A percentile compares a stretch with the other conserved stretches of the same genome.
phyloP scores from a whole-genome alignment of 176 grass and related monocot genomes.

The Aegilops speltoides region DNA sequence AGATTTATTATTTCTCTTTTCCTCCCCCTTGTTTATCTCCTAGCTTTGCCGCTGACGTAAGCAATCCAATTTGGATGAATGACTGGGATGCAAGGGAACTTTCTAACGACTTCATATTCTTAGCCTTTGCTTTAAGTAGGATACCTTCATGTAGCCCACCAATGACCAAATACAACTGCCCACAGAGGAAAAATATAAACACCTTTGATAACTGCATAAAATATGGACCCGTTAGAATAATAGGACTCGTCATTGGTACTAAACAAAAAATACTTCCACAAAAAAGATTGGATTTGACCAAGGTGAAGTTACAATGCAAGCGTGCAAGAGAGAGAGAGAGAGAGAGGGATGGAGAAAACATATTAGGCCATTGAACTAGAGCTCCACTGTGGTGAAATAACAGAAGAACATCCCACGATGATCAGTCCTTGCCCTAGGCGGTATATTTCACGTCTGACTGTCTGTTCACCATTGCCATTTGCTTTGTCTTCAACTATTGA shows the following conservation, averaged over 20 bases:
- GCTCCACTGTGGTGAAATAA: constrained; percentile 89
- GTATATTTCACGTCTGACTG: constrained; percentile 85
- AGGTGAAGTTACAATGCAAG: not conserved
- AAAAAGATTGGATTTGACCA: not conserved
- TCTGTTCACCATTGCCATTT: constrained; percentile 94
- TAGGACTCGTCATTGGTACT: constrained; percentile 11
- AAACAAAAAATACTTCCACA: not conserved
- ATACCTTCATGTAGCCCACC: constrained; percentile 71
- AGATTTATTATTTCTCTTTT: too few relatives aligned
- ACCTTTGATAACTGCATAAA: constrained; percentile 73
- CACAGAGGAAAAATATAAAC: constrained; percentile 88
- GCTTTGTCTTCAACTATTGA: constrained; percentile 97
- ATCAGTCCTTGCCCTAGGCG: constrained; percentile 64
- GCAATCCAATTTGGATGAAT: constrained; percentile 86
- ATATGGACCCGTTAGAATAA: constrained; percentile 28
- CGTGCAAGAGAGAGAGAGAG: not conserved
- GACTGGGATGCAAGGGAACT: constrained; percentile 92
- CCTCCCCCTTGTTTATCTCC: too few relatives aligned
- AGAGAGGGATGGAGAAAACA: constrained; percentile 5
- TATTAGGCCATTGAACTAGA: constrained; percentile 95
- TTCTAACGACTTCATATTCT: constrained; percentile 85
- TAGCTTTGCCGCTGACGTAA: not conserved
- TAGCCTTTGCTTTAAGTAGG: constrained; percentile 48
- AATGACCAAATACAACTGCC: constrained; percentile 88
- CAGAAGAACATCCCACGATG: constrained; percentile 89